These are phyloP conservation scores for Cystoisospora suis DNA, from an alignment of 169 alveolate species.

Conservation along the genomic window DNA sequence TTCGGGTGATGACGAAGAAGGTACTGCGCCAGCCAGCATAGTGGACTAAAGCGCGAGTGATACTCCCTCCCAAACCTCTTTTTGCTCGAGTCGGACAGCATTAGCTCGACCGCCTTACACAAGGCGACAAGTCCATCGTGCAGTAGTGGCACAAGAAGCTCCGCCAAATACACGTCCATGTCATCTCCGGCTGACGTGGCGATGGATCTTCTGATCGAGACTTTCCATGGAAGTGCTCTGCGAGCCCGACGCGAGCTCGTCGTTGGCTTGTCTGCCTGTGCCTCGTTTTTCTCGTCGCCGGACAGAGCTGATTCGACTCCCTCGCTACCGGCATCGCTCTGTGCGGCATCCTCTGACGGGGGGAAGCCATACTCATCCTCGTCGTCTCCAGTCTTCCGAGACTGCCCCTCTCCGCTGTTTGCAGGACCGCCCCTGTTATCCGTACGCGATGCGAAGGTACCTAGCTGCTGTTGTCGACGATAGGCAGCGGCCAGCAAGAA, in stretches of 20 bases:
- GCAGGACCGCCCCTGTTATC: no score
- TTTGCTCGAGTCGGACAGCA: neutral
- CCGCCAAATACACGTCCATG: constrained; percentile 5
- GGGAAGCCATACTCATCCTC: no score
- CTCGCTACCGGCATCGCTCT: no score
- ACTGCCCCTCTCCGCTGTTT: no score
- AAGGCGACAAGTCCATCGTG: constrained; percentile 28
- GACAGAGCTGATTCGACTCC: no score
- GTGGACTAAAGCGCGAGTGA: constrained; percentile 6
- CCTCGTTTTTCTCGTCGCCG: no score
- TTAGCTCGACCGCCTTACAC: neutral
- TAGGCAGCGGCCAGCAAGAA: neutral
- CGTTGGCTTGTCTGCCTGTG: no score
- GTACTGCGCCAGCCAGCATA: constrained; percentile 27
- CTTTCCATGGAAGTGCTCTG: neutral
- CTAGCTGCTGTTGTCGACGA: neutral
- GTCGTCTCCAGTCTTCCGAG: no score
- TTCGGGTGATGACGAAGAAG: neutral
- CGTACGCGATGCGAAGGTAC: neutral
- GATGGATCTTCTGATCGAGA: neutral
- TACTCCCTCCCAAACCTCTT: neutral
- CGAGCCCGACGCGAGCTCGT: no score
- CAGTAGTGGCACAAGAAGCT: constrained; percentile 13
- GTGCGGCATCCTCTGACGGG: no score
- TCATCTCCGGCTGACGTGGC: neutral